Conservation (phyloP, 192 early-diverging fungal genomes). For the Coemansia sp. region DNA sequence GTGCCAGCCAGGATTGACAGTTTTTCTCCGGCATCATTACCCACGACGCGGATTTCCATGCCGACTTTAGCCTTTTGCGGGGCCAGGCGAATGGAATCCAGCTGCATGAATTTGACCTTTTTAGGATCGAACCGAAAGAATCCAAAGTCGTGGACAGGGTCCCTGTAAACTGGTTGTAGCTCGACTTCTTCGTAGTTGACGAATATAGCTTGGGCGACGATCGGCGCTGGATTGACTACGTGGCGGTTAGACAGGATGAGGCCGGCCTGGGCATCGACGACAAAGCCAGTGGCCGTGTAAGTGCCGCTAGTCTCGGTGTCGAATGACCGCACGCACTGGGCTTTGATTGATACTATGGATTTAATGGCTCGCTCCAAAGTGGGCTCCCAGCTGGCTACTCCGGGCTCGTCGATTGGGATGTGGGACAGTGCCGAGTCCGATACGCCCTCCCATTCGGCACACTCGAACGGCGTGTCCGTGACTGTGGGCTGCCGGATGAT, state of each 20-base stretch:
- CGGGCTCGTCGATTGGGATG: neutral
- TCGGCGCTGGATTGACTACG: constrained; percentile 75
- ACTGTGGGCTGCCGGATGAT: constrained; percentile 48
- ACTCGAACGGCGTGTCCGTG: constrained; percentile 49
- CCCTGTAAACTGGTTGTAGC: constrained; percentile 74
- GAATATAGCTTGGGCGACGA: constrained; percentile 71
- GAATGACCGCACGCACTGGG: constrained; percentile 76
- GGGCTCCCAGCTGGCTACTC: constrained; percentile 64
- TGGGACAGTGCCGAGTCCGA: constrained; percentile 8
- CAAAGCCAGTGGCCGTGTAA: constrained; percentile 73
- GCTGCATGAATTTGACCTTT: constrained; percentile 50
- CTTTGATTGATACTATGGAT: constrained; percentile 80
- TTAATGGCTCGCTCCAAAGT: constrained; percentile 73
- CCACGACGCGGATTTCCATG: constrained; percentile 78
- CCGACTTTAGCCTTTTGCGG: constrained; percentile 78
- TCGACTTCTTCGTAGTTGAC: constrained; percentile 82
- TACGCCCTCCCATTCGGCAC: constrained; percentile 18
- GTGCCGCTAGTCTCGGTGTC: constrained; percentile 80
- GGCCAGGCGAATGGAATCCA: constrained; percentile 58
- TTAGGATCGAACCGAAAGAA: constrained; percentile 75
- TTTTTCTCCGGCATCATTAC: constrained; percentile 83
- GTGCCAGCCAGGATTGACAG: constrained; percentile 78
- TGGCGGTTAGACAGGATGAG: constrained; percentile 81
- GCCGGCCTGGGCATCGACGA: constrained; percentile 74
- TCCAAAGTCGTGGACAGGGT: constrained; percentile 85